Base-by-base conservation (phyloP, 495 filamentous ascomycete species). In the Pyrenula massariospora region DNA sequence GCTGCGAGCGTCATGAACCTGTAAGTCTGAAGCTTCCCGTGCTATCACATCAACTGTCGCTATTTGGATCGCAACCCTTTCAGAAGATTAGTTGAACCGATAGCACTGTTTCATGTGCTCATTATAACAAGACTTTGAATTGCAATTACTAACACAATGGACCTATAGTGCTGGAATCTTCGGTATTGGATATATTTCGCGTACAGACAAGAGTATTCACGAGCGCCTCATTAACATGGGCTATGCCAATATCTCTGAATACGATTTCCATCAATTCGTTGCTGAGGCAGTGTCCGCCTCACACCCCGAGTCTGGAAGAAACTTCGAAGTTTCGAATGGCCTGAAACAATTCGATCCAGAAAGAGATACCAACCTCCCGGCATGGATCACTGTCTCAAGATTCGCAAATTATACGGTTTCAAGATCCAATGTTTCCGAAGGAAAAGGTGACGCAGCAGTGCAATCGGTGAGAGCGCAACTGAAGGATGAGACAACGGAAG, bases 191-290 rank as follows among this genome's bases (percentile, higher is more conserved):
- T 42, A 42, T 42, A 42, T 42, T 15, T 8, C 31, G 31, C 31
- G 31, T 42, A 42, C 31, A 15, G 31, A 42, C 31, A 42, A 42
- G 31, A 42, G 31, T 15, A 42, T 42, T 8, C 31, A 42, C 31
- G 31, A 42, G 31, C 31, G 31, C 15, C 31, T 42, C 31, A 15
- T 5, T 15, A 42, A 42, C 31, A 42, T 42, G 31, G 31, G 31
- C 31, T 42, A 42, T 42, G 31, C 31, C 31, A 42, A 42, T 15
- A 42, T 59, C 12, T 57, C 54, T 3, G 78, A 82, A 60, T 66
- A 65, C 2, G 76, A 81, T 53, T 60, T 80, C 36, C 76, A 79
- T 50, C 73, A 79, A 55, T 10, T 57, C 10, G 31, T 59, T 8
- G 22, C 54, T 3, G 48, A 59, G 25, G 58, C 58, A 5, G 31